Evolutionary conservation across 164 flowering plant genomes (phyloP), one percentile per base, ranked within the genome.

Genomic region (Taxillus chinensis): DNA sequence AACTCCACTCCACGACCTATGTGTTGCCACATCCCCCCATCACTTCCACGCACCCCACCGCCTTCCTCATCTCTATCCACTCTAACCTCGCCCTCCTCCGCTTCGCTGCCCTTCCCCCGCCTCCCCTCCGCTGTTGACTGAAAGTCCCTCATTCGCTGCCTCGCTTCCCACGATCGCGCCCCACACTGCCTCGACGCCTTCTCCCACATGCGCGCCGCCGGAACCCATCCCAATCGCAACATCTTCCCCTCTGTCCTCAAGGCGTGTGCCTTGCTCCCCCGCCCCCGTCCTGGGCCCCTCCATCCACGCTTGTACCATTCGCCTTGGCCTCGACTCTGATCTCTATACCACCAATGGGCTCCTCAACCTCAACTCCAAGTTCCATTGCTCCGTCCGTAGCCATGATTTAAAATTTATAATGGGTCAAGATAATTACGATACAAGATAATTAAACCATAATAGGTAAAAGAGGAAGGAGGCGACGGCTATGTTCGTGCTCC

Each of bases 261-360:
- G 61, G 77, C 88, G 0, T 88, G 90, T 41, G 55, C 87, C 5
- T 59, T 69, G 60, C 65, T 82, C 62, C 68, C 52, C 82, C 74
- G 78, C n/a, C 64, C 78, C 78, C 64, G 82, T 68, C 68, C 55
- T 93, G 5, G 97, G 92, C 16, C 80, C 79, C 74, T 76, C 83
- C 3, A 64, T 93, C 45, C 99, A 93, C 71, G 95, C 85, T 0
- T 83, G 79, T 51, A 58, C 79, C 15, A 64, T 93, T 41, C 67
- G 82, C 59, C 65, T 80, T 48, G 97, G 98, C 42, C 3, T 86
- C 59, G 87, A 83, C 16, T 55, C 48, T 62, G 96, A 93, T 72
- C 71, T 86, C 45, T 89, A 85, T 63, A 86, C 91, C 0, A 79
- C 88, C 12, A 93, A 93, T 82, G 95, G 96, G 0, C 80, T 93